These are phyloP conservation scores for Lactarius quietus DNA, from an alignment of 768 basidiomycete genomes.

Conservation along the genomic window DNA sequence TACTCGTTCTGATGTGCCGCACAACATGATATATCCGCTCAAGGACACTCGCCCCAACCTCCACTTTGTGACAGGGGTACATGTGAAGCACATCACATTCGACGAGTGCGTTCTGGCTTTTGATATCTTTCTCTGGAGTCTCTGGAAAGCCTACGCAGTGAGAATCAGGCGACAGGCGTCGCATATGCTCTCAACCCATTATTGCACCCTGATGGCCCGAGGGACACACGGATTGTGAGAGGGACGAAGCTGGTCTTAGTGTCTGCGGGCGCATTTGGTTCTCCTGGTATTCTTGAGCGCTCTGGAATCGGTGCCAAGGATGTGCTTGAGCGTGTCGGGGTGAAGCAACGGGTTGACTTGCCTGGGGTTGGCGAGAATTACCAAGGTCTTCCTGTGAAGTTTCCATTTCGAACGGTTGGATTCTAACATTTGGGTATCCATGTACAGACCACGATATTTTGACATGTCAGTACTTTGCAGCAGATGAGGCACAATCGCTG, in stretches of 20 bases:
- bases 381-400: conserved; percentile 30
- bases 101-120: conserved; percentile 29
- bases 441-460: conserved; percentile 22
- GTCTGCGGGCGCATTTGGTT: conserved; percentile 36
- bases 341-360: conserved; percentile 36
- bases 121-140: conserved; percentile 29
- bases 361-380: conserved; percentile 45
- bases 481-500: conserved; percentile 26
- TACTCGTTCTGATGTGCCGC: conserved; percentile 51
- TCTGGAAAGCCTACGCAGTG: conserved; percentile 14
- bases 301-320: conserved; percentile 39
- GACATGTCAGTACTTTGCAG: conserved; percentile 17
- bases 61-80: conserved; percentile 32
- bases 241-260: conserved; percentile 39
- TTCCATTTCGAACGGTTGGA: not conserved
- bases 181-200: conserved; percentile 10
- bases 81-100: conserved; percentile 36
- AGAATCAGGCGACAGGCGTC: conserved; percentile 27
- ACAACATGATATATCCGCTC: conserved; percentile 38
- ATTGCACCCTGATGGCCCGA: conserved; percentile 10
- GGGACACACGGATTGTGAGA: conserved; percentile 24
- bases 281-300: conserved; percentile 19
- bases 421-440: not conserved
- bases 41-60: conserved; percentile 35
- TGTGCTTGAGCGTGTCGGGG: conserved; percentile 31